Evolutionary conservation across 306 rosid genomes (phyloP).

Genomic region (Dalbergia cochinchinensis): DNA sequence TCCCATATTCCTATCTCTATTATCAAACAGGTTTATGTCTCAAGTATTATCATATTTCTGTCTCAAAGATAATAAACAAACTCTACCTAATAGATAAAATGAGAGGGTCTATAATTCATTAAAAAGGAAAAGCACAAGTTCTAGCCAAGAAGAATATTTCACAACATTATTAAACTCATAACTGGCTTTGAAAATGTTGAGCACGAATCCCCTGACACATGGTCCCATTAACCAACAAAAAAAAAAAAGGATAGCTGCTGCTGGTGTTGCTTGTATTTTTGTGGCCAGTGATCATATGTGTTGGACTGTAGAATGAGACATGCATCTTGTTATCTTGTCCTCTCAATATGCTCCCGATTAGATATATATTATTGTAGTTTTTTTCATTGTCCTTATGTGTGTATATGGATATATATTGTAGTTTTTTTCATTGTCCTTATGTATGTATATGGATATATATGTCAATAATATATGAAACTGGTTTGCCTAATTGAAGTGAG

Average conservation of each 20-base stretch:
- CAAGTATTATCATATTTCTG: no score
- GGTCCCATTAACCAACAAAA: conserved; percentile 5
- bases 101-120: background rate
- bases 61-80: no score
- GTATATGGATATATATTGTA: conserved; percentile 4
- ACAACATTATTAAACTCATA: conserved; percentile 11
- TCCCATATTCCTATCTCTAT: no score
- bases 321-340: conserved; percentile 22
- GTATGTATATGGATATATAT: no score
- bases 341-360: background rate
- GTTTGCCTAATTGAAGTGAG: background rate
- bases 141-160: background rate
- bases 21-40: no score
- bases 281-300: conserved; percentile 17
- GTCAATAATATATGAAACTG: no score
- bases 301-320: conserved; percentile 35
- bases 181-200: conserved; percentile 39
- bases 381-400: conserved; percentile 11
- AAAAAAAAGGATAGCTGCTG: background rate
- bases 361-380: conserved; percentile 16
- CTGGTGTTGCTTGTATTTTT: conserved; percentile 11
- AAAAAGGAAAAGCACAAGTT: background rate
- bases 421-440: no score
- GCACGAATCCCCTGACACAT: conserved; percentile 10
- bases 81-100: no score